These are phyloP conservation scores for Chlamydomonas reinhardtii DNA, from an alignment of 163 green algal species.

Conservation along the genomic window DNA sequence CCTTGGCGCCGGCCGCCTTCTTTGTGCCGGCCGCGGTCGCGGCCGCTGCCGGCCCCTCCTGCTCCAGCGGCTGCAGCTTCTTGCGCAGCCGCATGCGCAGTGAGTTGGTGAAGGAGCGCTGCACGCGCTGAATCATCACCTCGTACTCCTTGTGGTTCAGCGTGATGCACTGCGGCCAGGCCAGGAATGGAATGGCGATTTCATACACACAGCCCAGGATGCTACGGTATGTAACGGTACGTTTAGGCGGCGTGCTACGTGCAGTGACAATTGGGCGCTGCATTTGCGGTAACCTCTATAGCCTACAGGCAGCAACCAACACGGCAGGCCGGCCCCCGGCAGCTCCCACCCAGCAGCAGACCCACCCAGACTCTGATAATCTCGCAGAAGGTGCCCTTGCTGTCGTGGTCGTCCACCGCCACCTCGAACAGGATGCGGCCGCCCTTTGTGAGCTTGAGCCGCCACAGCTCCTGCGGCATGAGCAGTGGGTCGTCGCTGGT, in stretches of 20 bases:
- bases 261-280: too few relatives aligned
- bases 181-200: too few relatives aligned
- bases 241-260: too few relatives aligned
- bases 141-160: conserved; percentile 67
- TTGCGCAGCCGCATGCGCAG: conserved; percentile 46
- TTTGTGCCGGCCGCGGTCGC: neutral
- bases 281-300: too few relatives aligned
- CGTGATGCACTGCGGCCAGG: conserved; percentile 60
- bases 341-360: too few relatives aligned
- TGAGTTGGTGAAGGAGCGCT: conserved; percentile 54
- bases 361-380: conserved; percentile 60
- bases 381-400: conserved; percentile 49
- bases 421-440: conserved; percentile 76
- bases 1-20: neutral
- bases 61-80: conserved; percentile 16
- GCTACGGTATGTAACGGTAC: too few relatives aligned
- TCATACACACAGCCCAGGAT: too few relatives aligned
- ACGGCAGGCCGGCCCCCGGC: too few relatives aligned
- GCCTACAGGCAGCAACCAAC: too few relatives aligned
- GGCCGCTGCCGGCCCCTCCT: neutral
- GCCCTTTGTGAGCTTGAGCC: conserved; percentile 59
- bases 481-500: conserved; percentile 1
- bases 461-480: conserved; percentile 63
- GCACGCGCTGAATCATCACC: conserved; percentile 47
- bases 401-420: conserved; percentile 66